Evolutionary conservation across 2,329 filamentous ascomycete species (phyloP).

Genomic region (Colletotrichum eleusines): DNA sequence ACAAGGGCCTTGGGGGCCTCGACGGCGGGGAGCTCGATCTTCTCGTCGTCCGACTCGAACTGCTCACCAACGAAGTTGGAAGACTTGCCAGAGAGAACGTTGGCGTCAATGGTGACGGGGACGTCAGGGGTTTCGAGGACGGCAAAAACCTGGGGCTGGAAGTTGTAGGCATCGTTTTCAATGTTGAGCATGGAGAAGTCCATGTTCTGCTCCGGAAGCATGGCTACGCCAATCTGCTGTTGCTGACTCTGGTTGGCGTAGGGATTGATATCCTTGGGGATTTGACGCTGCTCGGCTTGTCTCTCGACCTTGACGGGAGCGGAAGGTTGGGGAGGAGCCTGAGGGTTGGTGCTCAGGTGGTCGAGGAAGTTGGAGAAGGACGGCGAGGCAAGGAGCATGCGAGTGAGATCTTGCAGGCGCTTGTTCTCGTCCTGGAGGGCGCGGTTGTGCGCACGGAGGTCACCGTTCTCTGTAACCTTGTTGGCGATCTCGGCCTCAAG

Average conservation of each 20-base stretch:
- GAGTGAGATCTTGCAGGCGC: conserved; percentile 81
- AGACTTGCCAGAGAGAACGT: conserved; percentile 78
- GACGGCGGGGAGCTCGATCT: conserved; percentile 67
- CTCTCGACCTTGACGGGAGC: conserved; percentile 51
- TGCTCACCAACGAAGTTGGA: conserved; percentile 64
- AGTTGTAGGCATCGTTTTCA: conserved; percentile 66
- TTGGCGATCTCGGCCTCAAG: conserved; percentile 89
- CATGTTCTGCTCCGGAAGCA: conserved; percentile 83
- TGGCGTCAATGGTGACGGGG: conserved; percentile 69
- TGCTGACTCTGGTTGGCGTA: conserved; percentile 67
- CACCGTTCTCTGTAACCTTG: conserved; percentile 86
- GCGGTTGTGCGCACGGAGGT: conserved; percentile 84
- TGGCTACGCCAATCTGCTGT: conserved; percentile 82
- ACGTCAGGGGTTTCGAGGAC: conserved; percentile 77
- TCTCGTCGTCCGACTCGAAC: conserved; percentile 62
- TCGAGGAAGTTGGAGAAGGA: conserved; percentile 87
- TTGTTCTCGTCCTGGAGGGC: conserved; percentile 88
- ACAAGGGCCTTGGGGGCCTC: conserved; percentile 58
- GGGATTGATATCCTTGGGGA: conserved; percentile 76
- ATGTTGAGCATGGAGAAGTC: conserved; percentile 80
- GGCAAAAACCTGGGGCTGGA: conserved; percentile 79
- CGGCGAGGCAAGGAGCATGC: conserved; percentile 82
- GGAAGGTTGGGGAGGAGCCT: conserved; percentile 55
- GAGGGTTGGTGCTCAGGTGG: conserved; percentile 72
- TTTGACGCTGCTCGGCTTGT: conserved; percentile 48